Percentiles rank a stretch among this genome's conserved stretches.
Conservation (phyloP, 73 alveolate species). For the Paramecium tetraurelia region DNA sequence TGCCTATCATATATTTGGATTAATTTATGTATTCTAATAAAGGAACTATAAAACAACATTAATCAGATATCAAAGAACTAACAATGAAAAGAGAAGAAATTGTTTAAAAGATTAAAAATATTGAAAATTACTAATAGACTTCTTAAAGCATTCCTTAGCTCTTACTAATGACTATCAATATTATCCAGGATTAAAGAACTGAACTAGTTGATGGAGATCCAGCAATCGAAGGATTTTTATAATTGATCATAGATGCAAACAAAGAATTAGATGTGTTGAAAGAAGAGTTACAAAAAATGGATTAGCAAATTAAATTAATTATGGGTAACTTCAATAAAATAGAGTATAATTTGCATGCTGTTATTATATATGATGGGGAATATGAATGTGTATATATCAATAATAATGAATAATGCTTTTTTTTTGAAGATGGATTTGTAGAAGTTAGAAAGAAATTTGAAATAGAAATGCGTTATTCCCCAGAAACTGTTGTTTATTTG, state of each 20-base stretch:
- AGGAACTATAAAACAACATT: neutral
- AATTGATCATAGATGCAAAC: slow-evolving; percentile 10
- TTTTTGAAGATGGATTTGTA: slow-evolving; percentile 18
- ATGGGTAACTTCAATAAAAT: neutral
- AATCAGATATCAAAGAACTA: neutral
- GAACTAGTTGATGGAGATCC: slow-evolving; percentile 47
- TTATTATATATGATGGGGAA: neutral
- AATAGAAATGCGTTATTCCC: neutral
- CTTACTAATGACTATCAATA: neutral
- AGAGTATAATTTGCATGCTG: neutral
- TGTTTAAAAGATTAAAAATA: neutral
- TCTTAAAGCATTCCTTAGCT: neutral
- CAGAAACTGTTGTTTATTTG: neutral
- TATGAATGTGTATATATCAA: slow-evolving; percentile 15
- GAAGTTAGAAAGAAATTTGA: slow-evolving; percentile 20
- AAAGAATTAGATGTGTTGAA: neutral
- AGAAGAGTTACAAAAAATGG: neutral
- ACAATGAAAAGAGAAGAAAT: neutral
- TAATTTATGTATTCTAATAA: neutral
- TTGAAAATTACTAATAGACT: neutral
- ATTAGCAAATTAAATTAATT: neutral
- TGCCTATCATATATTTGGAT: neutral
- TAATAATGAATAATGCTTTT: neutral
- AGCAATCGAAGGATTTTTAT: slow-evolving; percentile 12
- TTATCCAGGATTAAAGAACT: neutral